phyloP scores from a whole-genome alignment of 305 asterid genomes.

The Fraxinus xanthoxyloides region DNA sequence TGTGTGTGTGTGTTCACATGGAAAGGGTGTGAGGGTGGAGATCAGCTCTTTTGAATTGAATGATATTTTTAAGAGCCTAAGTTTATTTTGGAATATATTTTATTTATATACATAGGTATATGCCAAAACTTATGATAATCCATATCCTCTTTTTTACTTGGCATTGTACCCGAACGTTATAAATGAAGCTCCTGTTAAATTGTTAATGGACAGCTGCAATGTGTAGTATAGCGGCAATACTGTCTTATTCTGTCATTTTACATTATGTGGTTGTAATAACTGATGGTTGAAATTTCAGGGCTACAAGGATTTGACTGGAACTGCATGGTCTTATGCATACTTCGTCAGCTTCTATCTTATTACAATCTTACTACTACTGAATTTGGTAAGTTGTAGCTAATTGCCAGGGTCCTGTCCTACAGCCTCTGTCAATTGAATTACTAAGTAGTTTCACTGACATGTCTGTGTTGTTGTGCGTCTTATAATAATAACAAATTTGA shows the following conservation, averaged over 20 bases:
- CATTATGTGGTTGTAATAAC: constrained; percentile 2
- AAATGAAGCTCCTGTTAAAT: not conserved
- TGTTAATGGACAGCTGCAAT: not conserved
- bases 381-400: constrained; percentile 60
- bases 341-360: constrained; percentile 96
- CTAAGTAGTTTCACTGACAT: not conserved
- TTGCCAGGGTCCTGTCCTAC: constrained; percentile 9
- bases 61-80: not conserved
- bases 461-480: not conserved
- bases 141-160: not conserved
- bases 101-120: not conserved
- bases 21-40: not conserved
- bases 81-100: not conserved
- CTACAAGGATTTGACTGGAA: constrained; percentile 81
- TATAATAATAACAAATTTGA: not conserved
- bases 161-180: not conserved
- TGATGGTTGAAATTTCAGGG: constrained; percentile 58
- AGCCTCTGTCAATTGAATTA: constrained; percentile 5
- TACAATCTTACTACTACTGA: constrained; percentile 74
- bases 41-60: not conserved
- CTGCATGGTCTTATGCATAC: constrained; percentile 72
- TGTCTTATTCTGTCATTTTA: not conserved
- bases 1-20: not conserved
- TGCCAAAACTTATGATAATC: not conserved
- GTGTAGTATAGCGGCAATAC: not conserved